Base-by-base conservation (phyloP, 495 filamentous ascomycete species). In the Neurospora sp. region DNA sequence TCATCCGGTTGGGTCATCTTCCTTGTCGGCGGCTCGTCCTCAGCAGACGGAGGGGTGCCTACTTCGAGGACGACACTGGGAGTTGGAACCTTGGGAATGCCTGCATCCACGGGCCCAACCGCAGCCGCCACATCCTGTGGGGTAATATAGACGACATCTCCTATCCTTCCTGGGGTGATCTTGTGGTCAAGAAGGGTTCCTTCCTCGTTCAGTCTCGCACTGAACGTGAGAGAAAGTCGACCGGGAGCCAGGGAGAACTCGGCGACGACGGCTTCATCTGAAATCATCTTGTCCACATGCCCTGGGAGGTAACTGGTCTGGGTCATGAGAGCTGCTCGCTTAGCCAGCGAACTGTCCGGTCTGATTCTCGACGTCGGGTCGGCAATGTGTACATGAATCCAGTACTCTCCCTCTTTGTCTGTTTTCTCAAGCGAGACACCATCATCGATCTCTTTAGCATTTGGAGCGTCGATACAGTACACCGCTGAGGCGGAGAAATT, bases 331-430 rank as follows among this genome's bases (percentile, higher is more conserved):
- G 89, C 85, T 0, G 94, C 94, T 75, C 90, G 87, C 74, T 88
- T 82, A 23, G 90, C 89, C 18, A 92, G 79, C 12, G 82, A 77
- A 69, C 89, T 83, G 20, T 89, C 84, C 14, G 86, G 86, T 2
- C 78, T 62, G 71, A 98, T 85, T 75, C 91, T 92, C n/a, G 96
- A 93, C 5, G 94, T 91, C 2, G 95, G 96, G 78, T 98, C 96
- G n/a, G 96, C 96, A 42, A 97, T 85, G 78, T 99, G 96, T 12
- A 96, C 81, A 78, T 92, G 94, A 39, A 98, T 83, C 96, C 96
- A 98, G 76, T 88, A 91, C 18, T 91, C 88, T 5, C 85, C 85
- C 2, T 83, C 79, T 16, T 83, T 81, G 0, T 85, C 83, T 3
- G 92, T 85, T 11, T 81, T 81, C 78, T 96, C 93, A 9, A 98